Percentiles rank a stretch among this genome's conserved stretches.
These are phyloP conservation scores for Podaxis mareebaensis DNA, from an alignment of 768 basidiomycete genomes.

Conservation along the genomic window DNA sequence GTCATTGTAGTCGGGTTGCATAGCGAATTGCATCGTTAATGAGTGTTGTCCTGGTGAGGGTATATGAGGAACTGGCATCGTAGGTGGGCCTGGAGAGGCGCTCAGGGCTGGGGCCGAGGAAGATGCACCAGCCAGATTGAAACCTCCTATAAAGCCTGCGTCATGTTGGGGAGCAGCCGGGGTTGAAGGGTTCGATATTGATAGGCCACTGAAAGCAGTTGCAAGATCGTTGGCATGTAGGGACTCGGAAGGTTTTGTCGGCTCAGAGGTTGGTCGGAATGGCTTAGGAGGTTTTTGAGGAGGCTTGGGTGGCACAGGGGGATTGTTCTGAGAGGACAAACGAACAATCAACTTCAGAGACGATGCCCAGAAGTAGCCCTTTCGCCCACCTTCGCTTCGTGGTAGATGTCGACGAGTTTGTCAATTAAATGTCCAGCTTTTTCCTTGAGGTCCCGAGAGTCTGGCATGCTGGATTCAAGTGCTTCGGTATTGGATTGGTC, in stretches of 20 bases:
- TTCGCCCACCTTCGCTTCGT: neutral
- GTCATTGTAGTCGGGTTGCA: constrained; percentile 24
- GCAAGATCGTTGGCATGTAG: constrained; percentile 16
- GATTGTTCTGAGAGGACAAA: constrained; percentile 14
- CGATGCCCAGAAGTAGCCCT: constrained; percentile 14
- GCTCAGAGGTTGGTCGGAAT: constrained; percentile 3
- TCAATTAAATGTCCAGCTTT: constrained; percentile 21
- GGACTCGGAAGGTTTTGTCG: neutral
- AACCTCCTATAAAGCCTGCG: constrained; percentile 51
- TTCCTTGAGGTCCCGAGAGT: constrained; percentile 10
- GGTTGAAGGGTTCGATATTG: constrained; percentile 20
- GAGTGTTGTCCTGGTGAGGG: constrained; percentile 31
- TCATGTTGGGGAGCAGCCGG: constrained; percentile 9
- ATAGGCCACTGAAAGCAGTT: constrained; percentile 29
- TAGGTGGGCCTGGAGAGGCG: constrained; percentile 26
- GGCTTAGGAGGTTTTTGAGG: constrained; percentile 22
- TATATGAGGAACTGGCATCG: constrained; percentile 39
- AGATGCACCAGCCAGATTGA: constrained; percentile 30
- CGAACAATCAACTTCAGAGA: neutral
- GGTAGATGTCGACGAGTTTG: constrained; percentile 19
- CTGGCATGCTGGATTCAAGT: neutral
- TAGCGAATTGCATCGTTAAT: constrained; percentile 41
- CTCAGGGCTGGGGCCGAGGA: constrained; percentile 20
- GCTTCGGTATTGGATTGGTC: neutral
- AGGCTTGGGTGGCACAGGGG: constrained; percentile 17